Conservation (phyloP, 495 filamentous ascomycete species). For the Rostrohypoxylon terebratum region DNA sequence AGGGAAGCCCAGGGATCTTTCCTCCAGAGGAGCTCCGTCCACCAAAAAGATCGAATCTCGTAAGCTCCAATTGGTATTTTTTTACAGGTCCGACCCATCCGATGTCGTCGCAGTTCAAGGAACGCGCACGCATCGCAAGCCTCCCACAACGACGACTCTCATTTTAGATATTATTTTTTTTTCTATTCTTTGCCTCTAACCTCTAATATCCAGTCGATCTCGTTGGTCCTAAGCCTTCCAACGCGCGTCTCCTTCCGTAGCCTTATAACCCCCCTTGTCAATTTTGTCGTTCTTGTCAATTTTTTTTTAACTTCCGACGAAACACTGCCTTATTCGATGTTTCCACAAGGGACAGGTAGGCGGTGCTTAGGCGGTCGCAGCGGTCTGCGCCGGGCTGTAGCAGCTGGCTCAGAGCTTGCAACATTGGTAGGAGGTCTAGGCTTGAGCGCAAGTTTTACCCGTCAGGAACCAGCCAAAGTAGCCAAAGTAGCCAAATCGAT, state of each 20-base stretch:
- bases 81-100: constrained; percentile 35
- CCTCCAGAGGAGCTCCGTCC: not conserved
- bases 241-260: constrained; percentile 6
- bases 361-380: constrained; percentile 44
- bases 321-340: constrained; percentile 29
- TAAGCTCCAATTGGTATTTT: constrained; percentile 19
- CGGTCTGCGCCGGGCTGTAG: constrained; percentile 47
- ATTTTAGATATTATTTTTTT: constrained; percentile 20
- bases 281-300: not conserved
- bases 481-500: too few relatives aligned
- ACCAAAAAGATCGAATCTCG: constrained; percentile 27
- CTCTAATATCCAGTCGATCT: constrained; percentile 8
- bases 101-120: constrained; percentile 39
- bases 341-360: constrained; percentile 40
- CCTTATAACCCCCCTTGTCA: not conserved
- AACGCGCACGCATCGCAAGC: constrained; percentile 36
- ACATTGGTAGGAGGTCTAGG: constrained; percentile 7
- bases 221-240: not conserved
- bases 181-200: not conserved
- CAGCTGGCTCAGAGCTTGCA: constrained; percentile 42
- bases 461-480: not conserved
- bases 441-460: constrained; percentile 32
- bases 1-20: constrained; percentile 18
- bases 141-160: constrained; percentile 9
- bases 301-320: constrained; percentile 3